Conservation (phyloP, 345 rosid genomes). For the Eucalyptus erythrocorys region DNA sequence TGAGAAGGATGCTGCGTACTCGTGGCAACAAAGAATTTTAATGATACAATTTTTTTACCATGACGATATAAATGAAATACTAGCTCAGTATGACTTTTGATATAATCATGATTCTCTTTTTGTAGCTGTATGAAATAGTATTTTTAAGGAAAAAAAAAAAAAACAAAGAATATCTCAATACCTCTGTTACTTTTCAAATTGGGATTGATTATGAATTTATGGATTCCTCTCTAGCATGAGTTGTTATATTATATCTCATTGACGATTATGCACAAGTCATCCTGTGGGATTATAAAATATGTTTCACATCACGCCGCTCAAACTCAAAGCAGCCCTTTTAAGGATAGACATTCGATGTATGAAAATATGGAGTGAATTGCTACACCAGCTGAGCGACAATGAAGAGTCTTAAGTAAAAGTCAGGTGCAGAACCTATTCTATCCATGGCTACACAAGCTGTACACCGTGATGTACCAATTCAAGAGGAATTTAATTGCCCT, state of each 20-base stretch:
- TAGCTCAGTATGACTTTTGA: too few species aligned
- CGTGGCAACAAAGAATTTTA: background rate
- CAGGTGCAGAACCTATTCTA: too few species aligned
- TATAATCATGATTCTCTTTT: too few species aligned
- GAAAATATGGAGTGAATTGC: background rate
- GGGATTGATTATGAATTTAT: too few species aligned
- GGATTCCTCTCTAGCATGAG: too few species aligned
- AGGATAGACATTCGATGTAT: background rate
- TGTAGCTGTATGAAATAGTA: too few species aligned
- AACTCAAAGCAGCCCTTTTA: background rate
- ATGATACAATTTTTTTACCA: background rate
- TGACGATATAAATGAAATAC: background rate
- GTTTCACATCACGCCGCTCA: background rate
- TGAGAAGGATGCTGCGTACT: background rate
- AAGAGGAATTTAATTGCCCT: background rate
- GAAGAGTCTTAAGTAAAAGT: background rate
- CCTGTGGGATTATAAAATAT: too few species aligned
- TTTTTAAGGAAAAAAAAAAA: too few species aligned
- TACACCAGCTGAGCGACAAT: background rate
- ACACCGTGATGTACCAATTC: background rate
- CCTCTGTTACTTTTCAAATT: too few species aligned
- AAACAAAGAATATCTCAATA: too few species aligned
- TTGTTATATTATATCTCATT: too few species aligned
- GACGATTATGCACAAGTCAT: too few species aligned
- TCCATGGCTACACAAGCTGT: background rate